Base-by-base conservation (phyloP, 2,329 filamentous ascomycete species). In the Botryotinia convoluta region DNA sequence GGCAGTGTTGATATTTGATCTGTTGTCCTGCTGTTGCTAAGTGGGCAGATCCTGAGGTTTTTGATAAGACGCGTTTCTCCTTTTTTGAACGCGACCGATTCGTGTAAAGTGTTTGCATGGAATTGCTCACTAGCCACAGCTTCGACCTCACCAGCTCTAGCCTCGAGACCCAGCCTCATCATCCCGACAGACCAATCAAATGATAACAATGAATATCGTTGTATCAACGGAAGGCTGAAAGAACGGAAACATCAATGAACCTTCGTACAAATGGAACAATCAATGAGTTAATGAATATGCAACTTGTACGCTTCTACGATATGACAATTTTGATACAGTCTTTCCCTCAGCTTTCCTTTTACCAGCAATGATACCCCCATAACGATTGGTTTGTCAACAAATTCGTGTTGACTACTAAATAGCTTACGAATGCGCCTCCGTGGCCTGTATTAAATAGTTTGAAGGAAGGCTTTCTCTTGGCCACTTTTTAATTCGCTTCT, bases 301-400 rank as follows among this genome's bases (percentile, higher is more conserved):
- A 68, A 39, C 45, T 39, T 54, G 26, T 18, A 54, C 64, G 35
- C n/a, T 29, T 68, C 64, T 29, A 54, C 45, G 64, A 68, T 8
- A 68, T 68, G 45, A 29, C 16, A 29, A 68, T 29, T 54, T 39
- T 7, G 29, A 54, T 35, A 73, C 12, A 29, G 35, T 45, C 60
- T 51, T n/a, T 16, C 54, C 29, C 35, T 37, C 59, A 72, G 57
- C 22, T 62, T 69, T 42, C 54, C 64, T 71, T 62, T 32, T 54
- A 26, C 75, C 74, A 76, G 79, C 76, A 75, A 81, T 81, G 80
- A 80, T 80, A 78, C 78, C 77, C 74, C 78, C 77, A 77, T 81
- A 78, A 76, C 75, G 73, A 76, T 75, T 51, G 72, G 48, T 72
- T 74, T 75, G 75, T 75, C 78, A 77, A 74, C 76, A 71, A 74